Base-by-base conservation (phyloP, 2,329 filamentous ascomycete species). In the Ophiosphaerella narmari region DNA sequence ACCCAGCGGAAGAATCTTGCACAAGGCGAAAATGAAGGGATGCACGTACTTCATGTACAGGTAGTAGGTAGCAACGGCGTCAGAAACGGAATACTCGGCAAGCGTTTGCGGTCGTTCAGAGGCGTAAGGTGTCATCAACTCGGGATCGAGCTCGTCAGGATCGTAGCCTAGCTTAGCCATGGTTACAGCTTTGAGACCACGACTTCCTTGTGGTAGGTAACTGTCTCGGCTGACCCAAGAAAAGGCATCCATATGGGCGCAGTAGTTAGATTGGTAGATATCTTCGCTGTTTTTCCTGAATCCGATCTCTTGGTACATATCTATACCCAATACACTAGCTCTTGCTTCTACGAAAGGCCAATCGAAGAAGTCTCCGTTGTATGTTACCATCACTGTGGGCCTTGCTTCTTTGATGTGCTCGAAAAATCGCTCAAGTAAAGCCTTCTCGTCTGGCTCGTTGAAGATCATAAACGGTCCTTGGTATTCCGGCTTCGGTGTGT, bases 21-120 rank as follows among this genome's bases (percentile, higher is more conserved):
- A 99, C 0, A 99, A 80, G 1, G 95, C 97, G 81, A 99, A 99
- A 72, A 99, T 94, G 78, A 99, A 99, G 3, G 94, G 94, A 72
- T 99, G 94, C n/a, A 99, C 90, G 73, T 99, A 99, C 87, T 99
- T 99, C 95, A 99, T 99, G 81, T 99, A 99, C 55, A 99, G 79
- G 70, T 99, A 99, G 72, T 99, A 99, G 0, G 94, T 99, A 18
- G 94, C 94, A 43, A 99, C 94, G 8, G 95, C 95, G 80, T 99
- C 95, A 66, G 95, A 99, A 38, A 99, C 94, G 0, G 95, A 99
- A 76, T 99, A 99, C 68, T 99, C 94, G 7, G 94, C 93, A 43
- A 99, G 80, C 0, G 91, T 96, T 71, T 99, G 94, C 0, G 94
- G 94, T 59, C 91, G 83, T 75, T 99, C 94, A 53, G 80, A 86